A percentile compares a stretch with the other conserved stretches of the same genome.
These are phyloP conservation scores for Hansenula anomala DNA, from an alignment of 1,139 yeast species.

Conservation along the genomic window DNA sequence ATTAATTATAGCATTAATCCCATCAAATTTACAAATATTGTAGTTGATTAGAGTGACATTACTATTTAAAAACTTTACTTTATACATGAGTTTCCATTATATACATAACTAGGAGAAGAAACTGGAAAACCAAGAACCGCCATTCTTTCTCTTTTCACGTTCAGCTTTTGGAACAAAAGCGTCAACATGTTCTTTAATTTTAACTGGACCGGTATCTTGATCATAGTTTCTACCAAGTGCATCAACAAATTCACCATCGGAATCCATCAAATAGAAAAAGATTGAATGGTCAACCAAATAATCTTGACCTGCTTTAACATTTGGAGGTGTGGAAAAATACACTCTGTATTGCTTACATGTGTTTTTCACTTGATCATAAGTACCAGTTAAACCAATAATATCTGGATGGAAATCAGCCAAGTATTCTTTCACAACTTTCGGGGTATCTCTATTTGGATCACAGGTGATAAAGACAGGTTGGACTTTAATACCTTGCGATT, in stretches of 20 bases:
- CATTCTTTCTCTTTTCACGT: constrained; percentile 52
- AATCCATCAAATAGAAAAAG: constrained; percentile 93
- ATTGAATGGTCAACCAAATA: constrained; percentile 95
- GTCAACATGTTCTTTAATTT: constrained; percentile 70
- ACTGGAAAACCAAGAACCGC: constrained; percentile 45
- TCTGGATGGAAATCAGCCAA: constrained; percentile 83
- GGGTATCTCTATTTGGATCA: constrained; percentile 92
- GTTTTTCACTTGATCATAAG: constrained; percentile 76
- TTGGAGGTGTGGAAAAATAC: constrained; percentile 92
- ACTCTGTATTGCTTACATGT: constrained; percentile 88
- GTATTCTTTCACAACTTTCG: constrained; percentile 75
- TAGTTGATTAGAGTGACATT: constrained; percentile 7
- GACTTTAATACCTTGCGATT: constrained; percentile 50
- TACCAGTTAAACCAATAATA: constrained; percentile 87
- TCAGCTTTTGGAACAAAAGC: constrained; percentile 70
- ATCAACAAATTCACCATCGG: constrained; percentile 92
- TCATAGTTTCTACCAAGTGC: constrained; percentile 90
- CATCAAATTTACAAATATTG: neutral
- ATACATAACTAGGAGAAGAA: too few species aligned
- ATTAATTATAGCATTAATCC: neutral
- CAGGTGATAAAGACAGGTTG: constrained; percentile 93
- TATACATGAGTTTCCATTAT: too few species aligned
- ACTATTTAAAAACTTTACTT: constrained; percentile 23
- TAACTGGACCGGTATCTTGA: constrained; percentile 72
- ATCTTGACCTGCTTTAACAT: constrained; percentile 92